Evolutionary conservation across 1,139 yeast species (phyloP).

Genomic region (Geotrichum siamense): DNA sequence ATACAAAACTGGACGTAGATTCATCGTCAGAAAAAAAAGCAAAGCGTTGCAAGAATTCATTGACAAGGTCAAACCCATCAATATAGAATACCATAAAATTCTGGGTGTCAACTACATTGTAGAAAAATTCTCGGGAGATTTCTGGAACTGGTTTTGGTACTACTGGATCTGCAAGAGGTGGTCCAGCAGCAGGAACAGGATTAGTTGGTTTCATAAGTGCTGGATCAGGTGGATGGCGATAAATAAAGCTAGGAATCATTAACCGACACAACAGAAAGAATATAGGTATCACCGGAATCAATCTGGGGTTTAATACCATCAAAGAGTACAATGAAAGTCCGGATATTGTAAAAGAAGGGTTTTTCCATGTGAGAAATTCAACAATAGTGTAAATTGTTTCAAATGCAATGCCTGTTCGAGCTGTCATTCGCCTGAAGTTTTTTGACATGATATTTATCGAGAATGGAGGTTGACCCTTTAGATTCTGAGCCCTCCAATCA

Average conservation of each 20-base stretch:
- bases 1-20: constrained; percentile 45
- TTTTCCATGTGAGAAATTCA: constrained; percentile 60
- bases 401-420: constrained; percentile 51
- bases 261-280: constrained; percentile 47
- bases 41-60: constrained; percentile 47
- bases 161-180: constrained; percentile 42
- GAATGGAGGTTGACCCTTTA: constrained; percentile 58
- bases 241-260: constrained; percentile 63
- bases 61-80: constrained; percentile 51
- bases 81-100: constrained; percentile 72
- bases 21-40: constrained; percentile 62
- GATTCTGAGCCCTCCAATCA: constrained; percentile 34
- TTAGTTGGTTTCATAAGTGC: constrained; percentile 16
- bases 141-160: constrained; percentile 74
- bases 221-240: constrained; percentile 37
- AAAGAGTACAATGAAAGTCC: constrained; percentile 50
- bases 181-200: constrained; percentile 40
- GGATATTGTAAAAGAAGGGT: constrained; percentile 57
- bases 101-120: constrained; percentile 78
- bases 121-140: constrained; percentile 65
- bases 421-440: constrained; percentile 59
- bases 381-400: constrained; percentile 38
- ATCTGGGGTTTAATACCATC: constrained; percentile 55
- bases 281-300: constrained; percentile 48
- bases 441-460: constrained; percentile 64